Evolutionary conservation across 2,329 filamentous ascomycete genomes (phyloP), one percentile per base, ranked within the genome.

Genomic region (Alternaria postmessia): DNA sequence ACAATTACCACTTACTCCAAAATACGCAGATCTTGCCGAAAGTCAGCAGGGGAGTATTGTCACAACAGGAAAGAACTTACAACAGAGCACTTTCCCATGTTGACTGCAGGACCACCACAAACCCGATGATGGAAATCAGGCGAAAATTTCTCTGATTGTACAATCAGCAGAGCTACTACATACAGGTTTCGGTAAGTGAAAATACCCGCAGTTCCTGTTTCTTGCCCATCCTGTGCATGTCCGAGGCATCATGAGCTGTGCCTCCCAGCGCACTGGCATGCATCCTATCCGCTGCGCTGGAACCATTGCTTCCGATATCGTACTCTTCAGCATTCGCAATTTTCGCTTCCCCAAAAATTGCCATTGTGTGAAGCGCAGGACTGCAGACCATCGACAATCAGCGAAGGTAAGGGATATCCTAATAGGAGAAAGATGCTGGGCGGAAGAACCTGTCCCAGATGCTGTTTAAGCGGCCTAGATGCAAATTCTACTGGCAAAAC

Each of bases 191-290:
- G 8, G 14, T 18, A 32, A 32, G 11, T 18, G 26, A 42, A 7
- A 51, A 47, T 44, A 70, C 67, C 3, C 67, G 56, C 18, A 69
- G 57, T 20, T 69, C 49, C 41, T 72, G 69, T 51, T 59, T 56
- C 53, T 70, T 71, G 32, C 69, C 69, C 66, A 72, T 70, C 7
- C 69, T 59, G 32, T 68, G 14, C 69, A 72, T 72, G 20, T 70
- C 66, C 16, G 52, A 42, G 36, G 58, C 53, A 61, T 73, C 70
- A 32, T 62, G 47, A 11, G 51, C 38, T 30, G 62, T 65, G 9
- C 64, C 62, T 24, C 61, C 63, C 12, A 67, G 32, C 22, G 61
- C 55, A 49, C 53, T 43, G 14, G 51, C 46, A 42, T 61, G 55
- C 32, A 61, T 48, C 11, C 48, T 57, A 14, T 54, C 62, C 9